Percentiles rank a stretch among this genome's conserved stretches.
Conservation (phyloP, 192 early-diverging fungal species). For the Diversispora eburnea region DNA sequence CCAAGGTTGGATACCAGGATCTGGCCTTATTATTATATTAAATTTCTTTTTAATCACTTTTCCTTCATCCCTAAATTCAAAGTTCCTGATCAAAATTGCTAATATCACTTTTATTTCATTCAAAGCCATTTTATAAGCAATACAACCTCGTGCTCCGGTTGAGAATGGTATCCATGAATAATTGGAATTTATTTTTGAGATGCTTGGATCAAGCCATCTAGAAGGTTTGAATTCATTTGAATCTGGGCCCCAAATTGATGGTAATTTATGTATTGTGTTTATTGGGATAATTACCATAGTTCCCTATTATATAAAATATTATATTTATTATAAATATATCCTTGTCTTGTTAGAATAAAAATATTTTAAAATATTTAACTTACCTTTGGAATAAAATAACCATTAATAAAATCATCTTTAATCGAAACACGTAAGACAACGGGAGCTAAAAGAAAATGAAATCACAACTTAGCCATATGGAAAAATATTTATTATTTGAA, state of each 20-base stretch:
- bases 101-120: slow-evolving; percentile 55
- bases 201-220: slow-evolving; percentile 47
- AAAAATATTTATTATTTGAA: not conserved
- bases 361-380: not conserved
- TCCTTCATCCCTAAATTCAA: not conserved
- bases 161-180: slow-evolving; percentile 45
- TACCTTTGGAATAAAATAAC: slow-evolving; percentile 50
- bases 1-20: too few species aligned
- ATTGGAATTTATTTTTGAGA: slow-evolving; percentile 9
- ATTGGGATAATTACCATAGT: slow-evolving; percentile 40
- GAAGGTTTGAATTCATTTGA: slow-evolving; percentile 49
- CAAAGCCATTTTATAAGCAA: slow-evolving; percentile 53
- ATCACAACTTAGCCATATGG: not conserved
- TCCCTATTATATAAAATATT: not conserved
- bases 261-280: slow-evolving; percentile 38
- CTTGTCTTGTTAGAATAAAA: not conserved
- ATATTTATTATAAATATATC: too few species aligned
- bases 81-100: slow-evolving; percentile 7
- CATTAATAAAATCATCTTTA: slow-evolving; percentile 38
- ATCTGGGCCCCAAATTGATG: slow-evolving; percentile 46
- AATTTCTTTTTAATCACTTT: too few species aligned
- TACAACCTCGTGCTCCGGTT: slow-evolving; percentile 53
- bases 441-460: slow-evolving; percentile 32
- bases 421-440: slow-evolving; percentile 34
- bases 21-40: too few species aligned